A percentile compares a stretch with the other conserved stretches of the same genome.
These are phyloP conservation scores for Apiospora saccharicola DNA, from an alignment of 2,329 filamentous ascomycete species.

Conservation along the genomic window DNA sequence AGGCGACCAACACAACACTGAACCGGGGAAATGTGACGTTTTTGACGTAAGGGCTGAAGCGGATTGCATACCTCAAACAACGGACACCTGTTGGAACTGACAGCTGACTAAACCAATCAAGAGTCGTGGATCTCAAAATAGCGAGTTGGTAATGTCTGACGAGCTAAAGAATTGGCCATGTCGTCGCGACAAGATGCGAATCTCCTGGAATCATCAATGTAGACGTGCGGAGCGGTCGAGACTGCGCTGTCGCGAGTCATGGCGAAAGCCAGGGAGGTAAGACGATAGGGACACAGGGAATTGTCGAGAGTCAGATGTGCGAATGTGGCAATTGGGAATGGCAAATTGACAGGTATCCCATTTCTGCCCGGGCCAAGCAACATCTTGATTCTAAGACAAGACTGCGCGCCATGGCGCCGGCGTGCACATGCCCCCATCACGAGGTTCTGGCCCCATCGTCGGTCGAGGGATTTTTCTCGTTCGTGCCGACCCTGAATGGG, in stretches of 20 bases:
- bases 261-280: background rate
- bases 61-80: background rate
- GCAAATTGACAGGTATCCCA: conserved; percentile 8
- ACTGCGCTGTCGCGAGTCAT: background rate
- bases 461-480: conserved; percentile 1
- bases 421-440: conserved; percentile 2
- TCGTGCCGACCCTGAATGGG: background rate
- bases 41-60: background rate
- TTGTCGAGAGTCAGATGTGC: background rate
- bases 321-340: conserved; percentile 16
- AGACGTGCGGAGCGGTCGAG: background rate
- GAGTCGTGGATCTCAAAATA: background rate
- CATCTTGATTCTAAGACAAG: background rate
- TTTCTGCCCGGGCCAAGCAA: conserved; percentile 6
- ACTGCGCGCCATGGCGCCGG: background rate
- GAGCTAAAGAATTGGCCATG: background rate
- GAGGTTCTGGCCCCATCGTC: conserved; percentile 5
- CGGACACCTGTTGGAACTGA: background rate
- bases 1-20: background rate
- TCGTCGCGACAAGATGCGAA: background rate
- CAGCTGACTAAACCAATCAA: background rate
- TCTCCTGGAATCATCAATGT: background rate
- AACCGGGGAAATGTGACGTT: background rate
- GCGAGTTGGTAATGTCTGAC: background rate
- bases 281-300: background rate